Evolutionary conservation across 208 protist species (phyloP).

Genomic region (Leishmania tropica): DNA sequence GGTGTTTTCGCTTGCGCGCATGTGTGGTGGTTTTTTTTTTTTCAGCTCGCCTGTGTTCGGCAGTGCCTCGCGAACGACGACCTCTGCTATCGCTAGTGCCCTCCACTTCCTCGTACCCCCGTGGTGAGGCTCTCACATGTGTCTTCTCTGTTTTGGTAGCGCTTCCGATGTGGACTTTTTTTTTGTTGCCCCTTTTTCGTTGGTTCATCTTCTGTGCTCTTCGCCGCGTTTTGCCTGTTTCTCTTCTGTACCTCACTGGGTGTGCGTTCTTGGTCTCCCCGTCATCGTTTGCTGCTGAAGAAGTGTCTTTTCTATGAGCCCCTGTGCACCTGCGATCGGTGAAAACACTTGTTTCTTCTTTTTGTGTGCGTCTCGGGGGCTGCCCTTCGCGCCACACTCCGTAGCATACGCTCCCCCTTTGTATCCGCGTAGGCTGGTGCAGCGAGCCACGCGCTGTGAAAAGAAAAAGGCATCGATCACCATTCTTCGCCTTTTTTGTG

Average conservation of each 20-base stretch:
- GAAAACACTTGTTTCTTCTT: neutral
- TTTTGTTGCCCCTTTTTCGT: too few relatives aligned
- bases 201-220: neutral
- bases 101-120: neutral
- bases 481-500: neutral
- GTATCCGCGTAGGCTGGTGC: neutral
- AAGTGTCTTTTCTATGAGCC: neutral
- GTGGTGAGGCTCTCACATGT: neutral
- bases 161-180: neutral
- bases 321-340: neutral
- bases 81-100: neutral
- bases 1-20: neutral
- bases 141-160: neutral
- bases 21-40: neutral
- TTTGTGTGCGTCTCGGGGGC: neutral
- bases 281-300: neutral
- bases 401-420: too few relatives aligned
- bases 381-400: too few relatives aligned
- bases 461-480: neutral
- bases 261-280: neutral
- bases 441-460: neutral
- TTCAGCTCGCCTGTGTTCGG: neutral
- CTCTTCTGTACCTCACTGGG: neutral
- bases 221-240: neutral
- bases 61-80: neutral